Conservation (phyloP, 2,329 filamentous ascomycete genomes). For the Neurospora crassa region DNA sequence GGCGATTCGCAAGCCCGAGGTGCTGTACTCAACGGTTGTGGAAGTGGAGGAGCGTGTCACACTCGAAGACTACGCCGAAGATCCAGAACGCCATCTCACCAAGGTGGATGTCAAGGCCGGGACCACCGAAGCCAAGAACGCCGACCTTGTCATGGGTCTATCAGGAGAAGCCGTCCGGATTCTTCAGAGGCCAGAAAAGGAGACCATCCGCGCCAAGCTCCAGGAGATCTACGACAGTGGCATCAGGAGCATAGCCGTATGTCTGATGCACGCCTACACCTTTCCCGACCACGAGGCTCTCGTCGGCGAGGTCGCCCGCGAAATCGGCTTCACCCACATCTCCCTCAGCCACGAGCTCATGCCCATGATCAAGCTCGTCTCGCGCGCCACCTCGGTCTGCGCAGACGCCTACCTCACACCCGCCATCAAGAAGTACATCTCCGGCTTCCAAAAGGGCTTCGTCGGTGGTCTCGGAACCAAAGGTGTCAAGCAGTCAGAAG, state of each 20-base stretch:
- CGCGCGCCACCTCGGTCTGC: slow-evolving; percentile 65
- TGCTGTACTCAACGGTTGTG: slow-evolving; percentile 76
- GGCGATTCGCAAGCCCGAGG: slow-evolving; percentile 76
- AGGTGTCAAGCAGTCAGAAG: slow-evolving; percentile 58
- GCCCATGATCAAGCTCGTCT: slow-evolving; percentile 83
- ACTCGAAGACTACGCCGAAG: slow-evolving; percentile 83
- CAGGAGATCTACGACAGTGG: slow-evolving; percentile 59
- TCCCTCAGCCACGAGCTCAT: slow-evolving; percentile 72
- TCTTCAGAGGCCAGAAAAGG: slow-evolving; percentile 49
- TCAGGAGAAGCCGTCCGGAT: slow-evolving; percentile 69
- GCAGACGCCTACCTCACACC: slow-evolving; percentile 75
- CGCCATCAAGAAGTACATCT: slow-evolving; percentile 64
- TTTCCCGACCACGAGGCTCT: slow-evolving; percentile 78
- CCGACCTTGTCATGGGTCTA: slow-evolving; percentile 57
- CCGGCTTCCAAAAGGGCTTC: slow-evolving; percentile 71
- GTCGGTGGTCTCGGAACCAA: slow-evolving; percentile 68
- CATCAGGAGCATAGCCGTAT: slow-evolving; percentile 77
- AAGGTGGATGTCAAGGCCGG: slow-evolving; percentile 46
- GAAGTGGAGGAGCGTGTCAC: slow-evolving; percentile 89
- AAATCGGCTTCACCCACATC: slow-evolving; percentile 77
- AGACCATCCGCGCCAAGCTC: slow-evolving; percentile 48
- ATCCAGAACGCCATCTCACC: slow-evolving; percentile 54
- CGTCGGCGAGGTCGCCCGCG: slow-evolving; percentile 64
- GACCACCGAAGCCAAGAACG: slow-evolving; percentile 34
- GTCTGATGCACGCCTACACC: slow-evolving; percentile 86